Base-by-base conservation (phyloP, 148 eudicot genomes). In the Nepenthes mirabilis region DNA sequence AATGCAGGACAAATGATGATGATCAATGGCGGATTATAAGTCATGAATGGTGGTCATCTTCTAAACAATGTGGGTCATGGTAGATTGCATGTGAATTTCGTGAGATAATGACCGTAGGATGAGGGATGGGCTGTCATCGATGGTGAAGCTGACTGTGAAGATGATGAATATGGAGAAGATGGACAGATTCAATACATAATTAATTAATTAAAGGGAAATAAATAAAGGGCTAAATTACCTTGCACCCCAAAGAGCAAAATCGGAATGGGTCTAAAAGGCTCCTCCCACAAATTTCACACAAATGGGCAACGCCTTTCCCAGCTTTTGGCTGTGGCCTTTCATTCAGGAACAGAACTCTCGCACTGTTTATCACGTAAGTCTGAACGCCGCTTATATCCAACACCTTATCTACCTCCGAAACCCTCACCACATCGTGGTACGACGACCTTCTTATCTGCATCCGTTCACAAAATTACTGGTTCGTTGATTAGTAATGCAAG, bases 201-300 rank as follows among this genome's bases (percentile, higher is more conserved):
- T 3, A 3, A 40, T 40, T 40, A 8, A 4, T 8, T 40, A 40
- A 40, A 40, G 4, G 45, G 45, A 40, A 8, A 40, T 40, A 49
- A 49, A 49, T 2, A 11, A 11, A 49, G 14, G 3, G n/a, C 6
- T 2, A 49, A 49, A 49, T n/a, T 12, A 91, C 97, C 97, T 91
- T 91, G 65, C 97, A 91, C 3, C 97, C 97, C 80, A 91, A 72
- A 36, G 97, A 91, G 61, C 97, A 91, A 79, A 91, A 91, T 0
- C 91, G 83, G 55, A 91, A 79, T 33, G 91, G 81, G 76, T 91
- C 97, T 59, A 91, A 73, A 54, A 91, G 87, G 63, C 85, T 81
- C 74, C 97, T 77, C 55, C 80, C 85, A 77, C 97, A 91, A 68
- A 91, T 87, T 72, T 91, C 87, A 67, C 97, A 91, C 70, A 87